Evolutionary conservation across 192 early-diverging fungal genomes (phyloP), one percentile per base, ranked within the genome.

Genomic region (Coemansia furcata): DNA sequence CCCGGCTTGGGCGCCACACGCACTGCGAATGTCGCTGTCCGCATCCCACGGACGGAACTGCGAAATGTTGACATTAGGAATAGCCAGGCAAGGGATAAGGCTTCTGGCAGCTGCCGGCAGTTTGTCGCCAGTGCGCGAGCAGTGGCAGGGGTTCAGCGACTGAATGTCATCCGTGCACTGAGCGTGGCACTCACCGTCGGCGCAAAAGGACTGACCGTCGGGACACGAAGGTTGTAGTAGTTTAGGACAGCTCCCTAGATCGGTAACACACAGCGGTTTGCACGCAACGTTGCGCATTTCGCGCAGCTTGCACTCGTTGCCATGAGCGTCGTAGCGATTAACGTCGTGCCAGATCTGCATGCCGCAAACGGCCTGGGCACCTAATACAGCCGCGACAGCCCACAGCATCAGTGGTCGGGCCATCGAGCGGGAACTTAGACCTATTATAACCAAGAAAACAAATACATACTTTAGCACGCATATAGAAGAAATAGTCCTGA

Each of bases 131-230:
- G 32, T 33, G 54, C 54, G 54, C 14, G 40, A 60, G 30, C 86
- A 87, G 35, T 72, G 65, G 67, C 86, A 87, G 6, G 65, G 66
- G 46, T 85, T 84, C 43, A 60, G 58, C 35, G 71, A 57, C 46
- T 44, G 62, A 39, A 76, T 68, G 29, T 44, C 43, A 66, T 78
- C 44, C 32, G 67, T 42, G 59, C 86, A 85, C 9, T 60, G 30
- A 26, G 62, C 72, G 70, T 65, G 67, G 65, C 86, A 87, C 10
- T 43, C n/a, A 19, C 86, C 85, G 59, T 87, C 86, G 4, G 74
- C 71, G 42, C 86, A 87, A 32, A 80, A 74, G 2, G 59, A 37
- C 62, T 81, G 60, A 29, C 82, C 84, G 49, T 44, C 38, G 46
- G 80, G 62, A 65, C 85, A 87, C 32, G 66, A 26, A 71, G 76